Base-by-base conservation (phyloP, 805 yeast genomes). In the Diddensiella caesifluorescens region DNA sequence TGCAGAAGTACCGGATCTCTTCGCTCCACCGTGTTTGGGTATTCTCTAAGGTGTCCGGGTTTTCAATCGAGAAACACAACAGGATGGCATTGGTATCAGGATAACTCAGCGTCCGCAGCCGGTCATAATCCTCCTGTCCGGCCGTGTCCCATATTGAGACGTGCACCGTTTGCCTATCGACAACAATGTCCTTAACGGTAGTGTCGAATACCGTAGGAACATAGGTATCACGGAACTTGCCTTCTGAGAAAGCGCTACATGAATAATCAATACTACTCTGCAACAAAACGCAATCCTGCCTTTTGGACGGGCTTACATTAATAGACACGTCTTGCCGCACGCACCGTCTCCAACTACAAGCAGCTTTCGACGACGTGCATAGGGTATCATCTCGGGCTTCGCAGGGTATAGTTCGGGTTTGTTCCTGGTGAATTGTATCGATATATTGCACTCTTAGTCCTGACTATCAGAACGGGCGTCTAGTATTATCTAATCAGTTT, bases 141-240 rank as follows among this genome's bases (percentile, higher is more conserved):
- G 96, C 95, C 1, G 95, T 87, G 59, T 87, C 96, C 95, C 96
- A 87, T 18, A 87, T 64, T 1, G 94, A 87, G 40, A 87, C 63
- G 47, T 86, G 80, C 3, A 87, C 92, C n/a, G 89, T 81, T 51
- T 86, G 85, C 2, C 95, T 95, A 56, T 88, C 95, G 13, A 87
- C 89, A 45, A 95, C 68, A 60, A 95, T 86, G 53, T 85, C 94
- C 1, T 95, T 85, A 10, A 87, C 95, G 59, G 86, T 86, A 60
- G 87, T 86, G 54, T 87, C 96, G 60, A 88, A 87, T 3, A 87
- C 95, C 0, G 96, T 87, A 2, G 96, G 96, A 51, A 83, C 80
- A 54, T 85, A 80, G 4, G 71, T 68, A 30, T 71, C 73, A 2
- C 89, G 88, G 56, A 80, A 82, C 53, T 70, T 66, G 19, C 80